Evolutionary conservation across 805 yeast genomes (phyloP), one percentile per base, ranked within the genome.

Genomic region (Nakazawaea molendinolei): DNA sequence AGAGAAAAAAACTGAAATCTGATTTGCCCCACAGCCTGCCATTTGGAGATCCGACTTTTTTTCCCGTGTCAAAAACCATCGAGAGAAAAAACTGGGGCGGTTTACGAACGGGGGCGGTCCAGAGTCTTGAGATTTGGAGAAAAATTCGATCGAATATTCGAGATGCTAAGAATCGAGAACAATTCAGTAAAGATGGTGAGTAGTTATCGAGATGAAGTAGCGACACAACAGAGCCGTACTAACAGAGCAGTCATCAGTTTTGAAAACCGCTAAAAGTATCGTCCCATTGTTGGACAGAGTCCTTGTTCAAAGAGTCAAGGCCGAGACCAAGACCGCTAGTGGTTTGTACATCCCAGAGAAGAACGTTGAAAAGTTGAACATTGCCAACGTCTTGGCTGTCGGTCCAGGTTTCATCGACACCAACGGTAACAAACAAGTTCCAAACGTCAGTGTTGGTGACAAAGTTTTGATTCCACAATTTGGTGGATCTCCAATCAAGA

Each of bases 231-330:
- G n/a, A n/a, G n/a, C n/a, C 16, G 16, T n/a, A n/a, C n/a, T n/a
- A n/a, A n/a, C n/a, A n/a, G 8, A 22, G n/a, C 23, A 67, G 76
- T 63, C 75, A 42, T 71, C 87, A 33, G 57, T 83, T 47, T 65
- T 83, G 58, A 86, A 85, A 63, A 78, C 85, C 48, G 92, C 86
- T 52, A 82, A 86, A 66, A 74, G 86, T 41, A 81, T 92, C 57
- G 79, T 81, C 48, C 98, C 98, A 46, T 77, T 94, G 50, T 72
- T 92, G 50, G 97, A 92, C 79, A 83, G 98, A 67, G 90, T 92
- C 43, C 76, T 92, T 45, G 96, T 92, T 44, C 97, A 89, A 70
- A 84, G 97, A 64, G 65, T 82, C 56, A 87, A 86, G 72, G 95
- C 95, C 42, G 81, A 85, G 55, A 73, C 90, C 48, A 74, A 87